phyloP scores from a whole-genome alignment of 768 basidiomycete genomes.

The Tricholomella constricta region DNA sequence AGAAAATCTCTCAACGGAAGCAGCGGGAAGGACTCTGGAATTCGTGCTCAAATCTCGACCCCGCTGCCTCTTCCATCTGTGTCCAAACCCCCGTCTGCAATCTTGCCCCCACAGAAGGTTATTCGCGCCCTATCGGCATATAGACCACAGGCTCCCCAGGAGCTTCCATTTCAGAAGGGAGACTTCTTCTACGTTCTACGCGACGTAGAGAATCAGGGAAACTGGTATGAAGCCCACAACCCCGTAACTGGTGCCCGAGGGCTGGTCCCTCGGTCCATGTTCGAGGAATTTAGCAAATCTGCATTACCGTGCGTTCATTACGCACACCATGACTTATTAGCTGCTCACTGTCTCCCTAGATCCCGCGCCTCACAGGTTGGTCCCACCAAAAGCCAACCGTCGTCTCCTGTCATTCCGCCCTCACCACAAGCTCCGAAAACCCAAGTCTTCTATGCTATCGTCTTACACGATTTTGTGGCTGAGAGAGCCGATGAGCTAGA shows the following conservation, averaged over 20 bases:
- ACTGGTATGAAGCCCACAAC: slow-evolving; percentile 95
- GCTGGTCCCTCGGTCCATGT: slow-evolving; percentile 82
- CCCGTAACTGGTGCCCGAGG: slow-evolving; percentile 90
- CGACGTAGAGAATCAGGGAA: slow-evolving; percentile 57
- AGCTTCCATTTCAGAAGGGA: slow-evolving; percentile 89
- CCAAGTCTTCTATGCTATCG: slow-evolving; percentile 89
- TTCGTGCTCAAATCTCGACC: slow-evolving; percentile 68
- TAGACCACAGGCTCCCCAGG: slow-evolving; percentile 72
- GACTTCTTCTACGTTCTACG: slow-evolving; percentile 97
- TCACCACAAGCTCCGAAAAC: slow-evolving; percentile 40
- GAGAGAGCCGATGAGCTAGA: slow-evolving; percentile 96
- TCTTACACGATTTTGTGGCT: slow-evolving; percentile 94
- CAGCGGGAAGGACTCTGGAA: slow-evolving; percentile 53
- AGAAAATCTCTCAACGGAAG: slow-evolving; percentile 79
- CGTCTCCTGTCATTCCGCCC: slow-evolving; percentile 26
- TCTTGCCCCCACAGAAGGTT: slow-evolving; percentile 90
- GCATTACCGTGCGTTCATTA: slow-evolving; percentile 53
- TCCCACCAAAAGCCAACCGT: slow-evolving; percentile 17
- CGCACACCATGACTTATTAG: not conserved
- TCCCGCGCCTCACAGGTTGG: slow-evolving; percentile 45
- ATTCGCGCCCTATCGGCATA: slow-evolving; percentile 80
- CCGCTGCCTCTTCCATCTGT: slow-evolving; percentile 66
- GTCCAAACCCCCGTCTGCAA: slow-evolving; percentile 68
- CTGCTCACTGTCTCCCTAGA: slow-evolving; percentile 26
- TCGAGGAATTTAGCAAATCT: slow-evolving; percentile 88